Conservation (phyloP, 2,329 filamentous ascomycete species). For the Keithomyces neogunnii region DNA sequence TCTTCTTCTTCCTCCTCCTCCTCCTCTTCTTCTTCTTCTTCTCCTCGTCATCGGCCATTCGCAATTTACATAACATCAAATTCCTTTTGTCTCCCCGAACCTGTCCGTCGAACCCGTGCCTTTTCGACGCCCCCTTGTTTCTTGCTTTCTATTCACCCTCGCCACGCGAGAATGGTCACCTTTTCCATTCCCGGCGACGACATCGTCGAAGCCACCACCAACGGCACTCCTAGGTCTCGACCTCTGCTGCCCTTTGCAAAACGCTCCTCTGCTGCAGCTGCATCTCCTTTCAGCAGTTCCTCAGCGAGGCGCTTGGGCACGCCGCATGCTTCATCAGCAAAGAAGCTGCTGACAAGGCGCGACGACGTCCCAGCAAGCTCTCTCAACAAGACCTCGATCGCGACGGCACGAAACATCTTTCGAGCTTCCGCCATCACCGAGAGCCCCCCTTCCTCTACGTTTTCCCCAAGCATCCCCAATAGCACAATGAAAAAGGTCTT, state of each 20-base stretch:
- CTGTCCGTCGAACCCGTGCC: too few species aligned
- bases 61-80: too few species aligned
- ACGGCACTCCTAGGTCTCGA: constrained; percentile 29
- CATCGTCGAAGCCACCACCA: constrained; percentile 19
- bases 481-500: constrained; percentile 41
- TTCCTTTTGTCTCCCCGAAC: too few species aligned
- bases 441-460: constrained; percentile 23
- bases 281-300: constrained; percentile 23
- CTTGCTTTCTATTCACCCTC: neutral
- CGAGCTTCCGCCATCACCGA: constrained; percentile 28
- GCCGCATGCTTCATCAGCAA: constrained; percentile 27
- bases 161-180: constrained; percentile 23
- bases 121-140: neutral
- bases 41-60: too few species aligned
- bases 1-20: neutral
- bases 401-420: constrained; percentile 33
- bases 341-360: constrained; percentile 25
- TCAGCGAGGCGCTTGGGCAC: constrained; percentile 27
- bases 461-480: constrained; percentile 36
- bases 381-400: constrained; percentile 26
- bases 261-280: constrained; percentile 27
- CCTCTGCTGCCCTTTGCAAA: constrained; percentile 35
- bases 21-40: neutral
- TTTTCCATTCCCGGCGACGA: constrained; percentile 29
- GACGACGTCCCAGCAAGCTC: constrained; percentile 27